Percentiles rank a stretch among this genome's conserved stretches.
These are phyloP conservation scores for Rhizodiscina lignyota DNA, from an alignment of 495 filamentous ascomycete species.

Conservation along the genomic window DNA sequence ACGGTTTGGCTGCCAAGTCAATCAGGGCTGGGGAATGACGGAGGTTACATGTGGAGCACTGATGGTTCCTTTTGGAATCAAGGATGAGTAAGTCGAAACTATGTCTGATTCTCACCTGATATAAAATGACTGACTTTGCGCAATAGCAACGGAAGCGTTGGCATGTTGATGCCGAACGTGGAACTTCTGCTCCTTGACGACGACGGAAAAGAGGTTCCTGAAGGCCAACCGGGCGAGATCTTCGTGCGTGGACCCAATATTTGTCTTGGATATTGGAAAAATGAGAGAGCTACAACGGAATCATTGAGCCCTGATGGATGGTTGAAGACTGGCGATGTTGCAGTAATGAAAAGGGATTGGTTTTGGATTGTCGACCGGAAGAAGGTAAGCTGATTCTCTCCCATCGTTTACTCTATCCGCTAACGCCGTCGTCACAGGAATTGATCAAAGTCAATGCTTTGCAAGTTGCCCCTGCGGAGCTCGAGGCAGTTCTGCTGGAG, in stretches of 20 bases:
- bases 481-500: conserved; percentile 25
- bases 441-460: conserved; percentile 27
- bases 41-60: conserved; percentile 19
- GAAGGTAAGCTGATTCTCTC: conserved; percentile 15
- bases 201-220: conserved; percentile 18
- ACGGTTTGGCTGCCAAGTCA: conserved; percentile 14
- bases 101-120: background rate
- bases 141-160: conserved; percentile 17
- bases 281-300: conserved; percentile 17
- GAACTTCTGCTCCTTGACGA: conserved; percentile 20
- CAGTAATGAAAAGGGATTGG: conserved; percentile 16
- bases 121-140: conserved; percentile 1
- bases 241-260: conserved; percentile 19
- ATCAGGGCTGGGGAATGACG: conserved; percentile 22
- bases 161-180: conserved; percentile 16
- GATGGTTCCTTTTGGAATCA: conserved; percentile 12
- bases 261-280: conserved; percentile 20
- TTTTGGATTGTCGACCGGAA: conserved; percentile 24
- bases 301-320: conserved; percentile 15
- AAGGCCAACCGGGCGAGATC: conserved; percentile 18
- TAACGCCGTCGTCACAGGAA: conserved; percentile 13
- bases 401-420: background rate
- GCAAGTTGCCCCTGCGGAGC: conserved; percentile 29
- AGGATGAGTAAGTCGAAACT: conserved; percentile 12
- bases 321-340: conserved; percentile 21